Base-by-base conservation (phyloP, 2,329 filamentous ascomycete species). In the Trematosphaeria pertusa region DNA sequence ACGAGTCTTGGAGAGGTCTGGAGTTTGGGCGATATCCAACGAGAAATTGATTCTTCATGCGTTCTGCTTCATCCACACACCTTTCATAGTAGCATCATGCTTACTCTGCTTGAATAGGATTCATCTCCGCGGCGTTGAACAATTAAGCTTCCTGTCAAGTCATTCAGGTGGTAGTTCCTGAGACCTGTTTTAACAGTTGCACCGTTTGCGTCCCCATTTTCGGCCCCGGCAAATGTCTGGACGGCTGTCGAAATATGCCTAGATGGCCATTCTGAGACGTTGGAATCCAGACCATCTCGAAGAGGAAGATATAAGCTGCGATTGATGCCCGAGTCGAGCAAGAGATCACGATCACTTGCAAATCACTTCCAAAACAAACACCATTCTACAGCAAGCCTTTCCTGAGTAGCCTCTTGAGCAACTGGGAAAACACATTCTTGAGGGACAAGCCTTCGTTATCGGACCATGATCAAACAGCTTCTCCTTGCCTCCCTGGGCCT, bases 401-500 rank as follows among this genome's bases (percentile, higher is more conserved):
- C 37, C 26, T 11, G 17, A 17, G 11, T n/a, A 17, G 22, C 20
- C 10, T 32, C 18, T 43, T 31, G 9, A 34, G n/a, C 14, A 34
- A 37, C 12, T 12, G 30, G 19, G 17, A 30, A 38, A 18, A 2
- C 37, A 47, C 61, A 64, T 65, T 65, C 58, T 52, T 53, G 42
- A 48, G 39, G 24, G 31, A 20, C 44, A 41, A 18, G 41, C 30
- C 37, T 42, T 48, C 36, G 37, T 46, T 41, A 59, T 44, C 49
- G 30, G 18, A 50, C 42, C 39, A 67, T 70, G 62, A 49, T 63
- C 52, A 59, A 43, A 42, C 46, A 45, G 30, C 33, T 69, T 40
- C 51, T 69, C 65, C 61, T 71, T 67, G 59, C 67, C 56, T 72
- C 42, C 37, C 33, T 50, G 14, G 47, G 47, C 37, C 45, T 55